Evolutionary conservation across 2,329 filamentous ascomycete species (phyloP).

Genomic region (Diaporthe batatas): DNA sequence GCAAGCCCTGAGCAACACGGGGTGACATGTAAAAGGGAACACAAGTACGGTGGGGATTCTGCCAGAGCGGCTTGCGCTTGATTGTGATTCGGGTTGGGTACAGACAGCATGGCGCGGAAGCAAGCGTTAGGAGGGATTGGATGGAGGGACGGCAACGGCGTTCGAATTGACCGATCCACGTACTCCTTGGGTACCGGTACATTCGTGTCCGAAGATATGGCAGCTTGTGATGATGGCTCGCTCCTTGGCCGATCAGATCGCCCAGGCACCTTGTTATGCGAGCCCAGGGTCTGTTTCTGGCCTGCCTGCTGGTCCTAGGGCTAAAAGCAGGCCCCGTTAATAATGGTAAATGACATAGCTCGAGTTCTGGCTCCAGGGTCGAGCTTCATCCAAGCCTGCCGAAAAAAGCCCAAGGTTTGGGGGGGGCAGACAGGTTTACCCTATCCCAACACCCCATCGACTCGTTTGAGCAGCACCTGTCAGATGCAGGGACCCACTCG

Average conservation of each 20-base stretch:
- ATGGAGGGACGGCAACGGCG: slow-evolving; percentile 22
- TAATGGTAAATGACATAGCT: background rate
- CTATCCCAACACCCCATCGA: background rate
- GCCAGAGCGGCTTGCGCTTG: slow-evolving; percentile 19
- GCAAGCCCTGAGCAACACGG: slow-evolving; percentile 12
- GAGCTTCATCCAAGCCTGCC: slow-evolving; percentile 3
- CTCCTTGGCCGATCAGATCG: slow-evolving; percentile 31
- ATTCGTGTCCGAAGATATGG: slow-evolving; percentile 13
- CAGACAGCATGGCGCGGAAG: slow-evolving; percentile 28
- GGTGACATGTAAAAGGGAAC: slow-evolving; percentile 1
- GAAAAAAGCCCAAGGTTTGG: background rate
- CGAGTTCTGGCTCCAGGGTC: slow-evolving; percentile 10
- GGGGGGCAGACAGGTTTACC: slow-evolving; percentile 11
- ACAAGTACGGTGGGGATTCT: slow-evolving; percentile 13
- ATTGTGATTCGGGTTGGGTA: slow-evolving; percentile 14
- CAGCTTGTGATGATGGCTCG: slow-evolving; percentile 25
- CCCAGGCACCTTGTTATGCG: slow-evolving; percentile 17
- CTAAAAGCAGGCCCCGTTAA: slow-evolving; percentile 7
- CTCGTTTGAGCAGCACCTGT: background rate
- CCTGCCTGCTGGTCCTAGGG: slow-evolving; percentile 12
- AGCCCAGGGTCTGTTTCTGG: slow-evolving; percentile 31
- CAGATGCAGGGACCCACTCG: slow-evolving; percentile 12
- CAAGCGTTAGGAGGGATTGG: slow-evolving; percentile 11
- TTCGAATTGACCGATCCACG: slow-evolving; percentile 11
- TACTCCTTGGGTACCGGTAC: slow-evolving; percentile 30